Evolutionary conservation across 164 flowering plant genomes (phyloP).

Genomic region (Warburgia ugandensis): DNA sequence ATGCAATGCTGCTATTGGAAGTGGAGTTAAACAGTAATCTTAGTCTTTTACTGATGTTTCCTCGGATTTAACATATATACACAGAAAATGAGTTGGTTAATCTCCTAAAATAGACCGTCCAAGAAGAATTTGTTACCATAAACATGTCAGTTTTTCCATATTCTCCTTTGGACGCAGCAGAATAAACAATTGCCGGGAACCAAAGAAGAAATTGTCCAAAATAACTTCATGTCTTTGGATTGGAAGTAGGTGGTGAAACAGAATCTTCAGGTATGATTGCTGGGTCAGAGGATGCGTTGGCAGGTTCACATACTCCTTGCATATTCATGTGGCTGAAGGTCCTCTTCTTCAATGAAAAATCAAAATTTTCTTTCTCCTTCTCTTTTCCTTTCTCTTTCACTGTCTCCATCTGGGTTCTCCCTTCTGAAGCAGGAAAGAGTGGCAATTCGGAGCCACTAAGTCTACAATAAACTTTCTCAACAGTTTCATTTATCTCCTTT

Average conservation of each 20-base stretch:
- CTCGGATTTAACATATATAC: too few relatives aligned
- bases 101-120: too few relatives aligned
- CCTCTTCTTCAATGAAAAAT: constrained; percentile 43
- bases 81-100: too few relatives aligned
- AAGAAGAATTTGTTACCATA: too few relatives aligned
- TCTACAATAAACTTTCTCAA: constrained; percentile 73
- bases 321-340: constrained; percentile 26
- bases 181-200: too few relatives aligned
- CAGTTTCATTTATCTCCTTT: constrained; percentile 79
- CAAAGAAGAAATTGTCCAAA: too few relatives aligned
- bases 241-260: constrained; percentile 10
- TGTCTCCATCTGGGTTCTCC: constrained; percentile 20
- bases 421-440: constrained; percentile 37
- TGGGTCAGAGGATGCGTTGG: constrained; percentile 20
- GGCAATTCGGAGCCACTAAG: constrained; percentile 83
- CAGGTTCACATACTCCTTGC: constrained; percentile 28
- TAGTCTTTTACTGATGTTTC: too few relatives aligned
- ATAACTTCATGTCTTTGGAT: constrained; percentile 8
- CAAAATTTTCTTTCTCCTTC: constrained; percentile 18
- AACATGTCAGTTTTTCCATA: too few relatives aligned
- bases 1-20: too few relatives aligned
- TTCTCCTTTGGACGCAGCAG: too few relatives aligned
- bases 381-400: constrained; percentile 16
- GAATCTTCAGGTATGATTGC: constrained; percentile 15
- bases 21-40: too few relatives aligned